Conservation (phyloP, 2,329 filamentous ascomycete species). For the Cadophora luteo-olivacea region DNA sequence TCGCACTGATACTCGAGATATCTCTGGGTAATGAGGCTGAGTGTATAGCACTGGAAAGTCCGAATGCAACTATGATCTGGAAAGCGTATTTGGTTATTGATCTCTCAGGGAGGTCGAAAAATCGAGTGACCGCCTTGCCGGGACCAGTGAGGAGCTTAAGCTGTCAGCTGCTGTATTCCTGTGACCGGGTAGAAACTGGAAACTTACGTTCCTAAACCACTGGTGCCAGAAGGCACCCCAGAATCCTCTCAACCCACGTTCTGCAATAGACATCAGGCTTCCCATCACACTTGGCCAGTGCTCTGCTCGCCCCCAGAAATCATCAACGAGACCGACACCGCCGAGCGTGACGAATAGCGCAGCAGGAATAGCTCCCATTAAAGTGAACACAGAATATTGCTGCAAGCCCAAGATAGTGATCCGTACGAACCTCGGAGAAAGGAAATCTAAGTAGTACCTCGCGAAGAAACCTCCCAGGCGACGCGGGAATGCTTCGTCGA, state of each 20-base stretch:
- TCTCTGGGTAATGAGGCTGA: constrained; percentile 16
- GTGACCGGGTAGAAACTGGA: neutral
- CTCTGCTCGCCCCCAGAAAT: constrained; percentile 23
- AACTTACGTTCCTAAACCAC: constrained; percentile 25
- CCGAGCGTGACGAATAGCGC: constrained; percentile 23
- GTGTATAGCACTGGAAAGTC: constrained; percentile 21
- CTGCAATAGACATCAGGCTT: constrained; percentile 18
- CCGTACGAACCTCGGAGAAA: constrained; percentile 21
- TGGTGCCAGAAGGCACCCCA: constrained; percentile 31
- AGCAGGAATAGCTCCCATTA: constrained; percentile 19
- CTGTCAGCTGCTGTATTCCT: neutral
- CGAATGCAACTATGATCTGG: constrained; percentile 18
- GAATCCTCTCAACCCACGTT: constrained; percentile 26
- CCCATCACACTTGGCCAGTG: constrained; percentile 26
- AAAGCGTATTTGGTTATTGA: constrained; percentile 16
- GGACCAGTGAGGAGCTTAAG: constrained; percentile 25
- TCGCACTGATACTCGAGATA: constrained; percentile 11
- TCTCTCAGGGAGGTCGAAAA: neutral
- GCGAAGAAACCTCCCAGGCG: constrained; percentile 18
- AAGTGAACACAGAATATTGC: constrained; percentile 22
- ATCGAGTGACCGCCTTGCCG: constrained; percentile 2
- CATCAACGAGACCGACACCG: constrained; percentile 17
- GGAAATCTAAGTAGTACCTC: constrained; percentile 10
- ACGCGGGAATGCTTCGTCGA: constrained; percentile 23
- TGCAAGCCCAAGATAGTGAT: constrained; percentile 21